phyloP scores from a whole-genome alignment of 2,329 filamentous ascomycete species.

The Botrytis pseudocinerea region DNA sequence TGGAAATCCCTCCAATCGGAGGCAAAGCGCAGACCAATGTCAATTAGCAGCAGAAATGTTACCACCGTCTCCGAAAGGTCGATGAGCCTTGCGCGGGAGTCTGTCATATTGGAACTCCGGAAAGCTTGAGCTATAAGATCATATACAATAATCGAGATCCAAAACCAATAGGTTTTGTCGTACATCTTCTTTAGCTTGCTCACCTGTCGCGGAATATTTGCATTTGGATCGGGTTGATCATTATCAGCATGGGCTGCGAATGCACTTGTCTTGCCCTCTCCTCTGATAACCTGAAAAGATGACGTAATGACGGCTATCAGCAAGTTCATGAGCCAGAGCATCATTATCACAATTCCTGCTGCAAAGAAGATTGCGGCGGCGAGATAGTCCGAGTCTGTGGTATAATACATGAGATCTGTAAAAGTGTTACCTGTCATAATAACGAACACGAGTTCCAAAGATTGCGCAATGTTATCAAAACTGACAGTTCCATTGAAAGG shows the following conservation, averaged over 20 bases:
- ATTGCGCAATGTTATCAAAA: slow-evolving; percentile 93
- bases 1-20: slow-evolving; percentile 83
- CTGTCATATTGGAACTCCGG: slow-evolving; percentile 75
- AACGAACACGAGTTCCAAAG: slow-evolving; percentile 91
- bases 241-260: slow-evolving; percentile 78
- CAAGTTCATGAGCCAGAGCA: slow-evolving; percentile 94
- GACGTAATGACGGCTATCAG: slow-evolving; percentile 96
- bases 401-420: slow-evolving; percentile 90
- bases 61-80: slow-evolving; percentile 70
- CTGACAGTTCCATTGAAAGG: slow-evolving; percentile 84
- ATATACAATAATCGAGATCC: slow-evolving; percentile 77
- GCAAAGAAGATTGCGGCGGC: slow-evolving; percentile 77
- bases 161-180: slow-evolving; percentile 71
- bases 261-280: slow-evolving; percentile 91
- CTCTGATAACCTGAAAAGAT: slow-evolving; percentile 95
- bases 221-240: slow-evolving; percentile 35
- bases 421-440: slow-evolving; percentile 99
- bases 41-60: slow-evolving; percentile 74
- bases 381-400: slow-evolving; percentile 88
- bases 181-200: slow-evolving; percentile 68
- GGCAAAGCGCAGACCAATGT: slow-evolving; percentile 77
- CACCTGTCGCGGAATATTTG: slow-evolving; percentile 44
- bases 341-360: slow-evolving; percentile 81
- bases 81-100: slow-evolving; percentile 62
- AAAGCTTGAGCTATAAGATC: slow-evolving; percentile 78